Percentiles rank a stretch among this genome's conserved stretches.
Evolutionary conservation across 805 yeast genomes (phyloP).

Genomic region (Pichia paraexigua): DNA sequence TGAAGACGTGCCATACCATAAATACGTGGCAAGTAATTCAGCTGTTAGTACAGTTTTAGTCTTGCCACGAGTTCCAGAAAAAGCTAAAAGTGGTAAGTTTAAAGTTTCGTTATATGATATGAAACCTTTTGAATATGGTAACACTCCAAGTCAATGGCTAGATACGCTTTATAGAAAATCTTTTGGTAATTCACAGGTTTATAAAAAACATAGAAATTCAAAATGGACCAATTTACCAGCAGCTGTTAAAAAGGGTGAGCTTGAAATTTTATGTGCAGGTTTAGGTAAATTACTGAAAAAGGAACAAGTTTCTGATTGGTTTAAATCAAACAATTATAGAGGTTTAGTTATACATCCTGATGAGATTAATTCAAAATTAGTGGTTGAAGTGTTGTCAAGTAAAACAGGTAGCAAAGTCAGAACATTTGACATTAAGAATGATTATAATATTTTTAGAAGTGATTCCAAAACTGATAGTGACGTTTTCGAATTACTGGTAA

Average conservation of each 20-base stretch:
- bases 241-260: constrained; percentile 16
- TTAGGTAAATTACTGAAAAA: constrained; percentile 18
- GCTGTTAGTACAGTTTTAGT: constrained; percentile 20
- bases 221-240: constrained; percentile 10
- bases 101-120: constrained; percentile 21
- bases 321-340: constrained; percentile 3
- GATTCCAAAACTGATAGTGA: neutral
- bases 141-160: constrained; percentile 15
- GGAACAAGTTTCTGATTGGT: constrained; percentile 3
- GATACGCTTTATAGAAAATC: constrained; percentile 16
- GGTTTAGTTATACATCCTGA: constrained; percentile 25
- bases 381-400: constrained; percentile 6
- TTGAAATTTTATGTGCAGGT: constrained; percentile 20
- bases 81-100: constrained; percentile 9
- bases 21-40: constrained; percentile 18
- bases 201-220: constrained; percentile 19
- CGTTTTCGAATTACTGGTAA: constrained; percentile 17
- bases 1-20: constrained; percentile 17
- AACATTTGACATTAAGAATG: constrained; percentile 11
- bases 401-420: constrained; percentile 12
- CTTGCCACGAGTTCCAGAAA: constrained; percentile 13
- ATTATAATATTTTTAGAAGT: constrained; percentile 12
- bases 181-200: constrained; percentile 18
- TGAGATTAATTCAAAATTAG: constrained; percentile 15
- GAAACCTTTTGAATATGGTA: constrained; percentile 21